A percentile compares a stretch with the other conserved stretches of the same genome.
Conservation (phyloP, 2,329 filamentous ascomycete species). For the Dactylellina sp. region DNA sequence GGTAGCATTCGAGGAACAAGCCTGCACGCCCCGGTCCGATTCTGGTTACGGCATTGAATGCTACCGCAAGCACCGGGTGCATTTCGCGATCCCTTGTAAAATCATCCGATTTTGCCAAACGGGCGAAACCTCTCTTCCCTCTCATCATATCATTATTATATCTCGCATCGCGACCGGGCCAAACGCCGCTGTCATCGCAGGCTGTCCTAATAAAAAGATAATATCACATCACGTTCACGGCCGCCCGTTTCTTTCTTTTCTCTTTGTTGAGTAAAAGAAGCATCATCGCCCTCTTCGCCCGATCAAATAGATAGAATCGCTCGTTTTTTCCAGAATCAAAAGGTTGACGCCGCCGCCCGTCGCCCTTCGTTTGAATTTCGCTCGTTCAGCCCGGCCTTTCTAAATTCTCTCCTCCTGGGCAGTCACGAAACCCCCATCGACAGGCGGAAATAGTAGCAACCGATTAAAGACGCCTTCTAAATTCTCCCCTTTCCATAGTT, state of each 20-base stretch:
- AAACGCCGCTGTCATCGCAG: background rate
- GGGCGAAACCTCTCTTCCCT: background rate
- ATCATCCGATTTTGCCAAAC: conserved; percentile 30
- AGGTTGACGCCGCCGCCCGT: background rate
- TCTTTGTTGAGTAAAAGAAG: conserved; percentile 36
- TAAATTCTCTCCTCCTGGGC: conserved; percentile 12
- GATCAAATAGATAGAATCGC: background rate
- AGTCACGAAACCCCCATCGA: conserved; percentile 37
- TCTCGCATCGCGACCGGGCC: background rate
- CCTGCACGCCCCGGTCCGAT: background rate
- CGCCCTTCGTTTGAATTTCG: background rate
- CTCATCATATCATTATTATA: background rate
- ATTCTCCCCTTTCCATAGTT: conserved; percentile 4
- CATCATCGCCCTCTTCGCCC: background rate
- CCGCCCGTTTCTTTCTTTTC: conserved; percentile 4
- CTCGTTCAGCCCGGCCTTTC: background rate
- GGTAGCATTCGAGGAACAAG: background rate
- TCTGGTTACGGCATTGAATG: conserved; percentile 34
- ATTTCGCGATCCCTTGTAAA: conserved; percentile 30
- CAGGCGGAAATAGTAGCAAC: conserved; percentile 43
- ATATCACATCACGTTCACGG: too few species aligned
- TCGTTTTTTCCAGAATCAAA: background rate
- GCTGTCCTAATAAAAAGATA: too few species aligned
- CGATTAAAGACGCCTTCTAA: conserved; percentile 17
- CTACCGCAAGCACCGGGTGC: conserved; percentile 24